These are phyloP conservation scores for Chlorella sp. DNA, from an alignment of 139 green algal genomes.

Conservation along the genomic window DNA sequence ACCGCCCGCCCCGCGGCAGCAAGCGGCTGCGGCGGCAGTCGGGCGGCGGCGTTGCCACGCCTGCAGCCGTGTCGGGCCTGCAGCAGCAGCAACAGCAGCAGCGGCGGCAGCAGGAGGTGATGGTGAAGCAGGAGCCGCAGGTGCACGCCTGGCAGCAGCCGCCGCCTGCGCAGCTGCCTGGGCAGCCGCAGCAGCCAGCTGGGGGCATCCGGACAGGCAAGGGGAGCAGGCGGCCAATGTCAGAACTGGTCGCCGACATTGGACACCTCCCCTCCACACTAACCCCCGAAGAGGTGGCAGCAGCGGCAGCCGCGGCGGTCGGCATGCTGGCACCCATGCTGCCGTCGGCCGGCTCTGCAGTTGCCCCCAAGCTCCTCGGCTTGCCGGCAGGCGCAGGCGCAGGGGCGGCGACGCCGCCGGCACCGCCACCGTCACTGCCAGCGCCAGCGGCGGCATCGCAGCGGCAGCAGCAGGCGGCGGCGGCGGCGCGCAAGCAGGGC, in stretches of 20 bases:
- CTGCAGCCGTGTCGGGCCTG: neutral
- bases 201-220: too few species aligned
- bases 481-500: neutral
- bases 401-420: neutral
- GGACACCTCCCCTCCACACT: neutral
- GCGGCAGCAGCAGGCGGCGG: neutral
- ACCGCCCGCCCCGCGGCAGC: neutral
- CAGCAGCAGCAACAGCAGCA: neutral
- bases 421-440: neutral
- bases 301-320: neutral
- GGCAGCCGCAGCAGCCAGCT: too few species aligned
- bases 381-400: neutral
- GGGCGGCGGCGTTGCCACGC: neutral
- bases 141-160: neutral
- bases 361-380: neutral
- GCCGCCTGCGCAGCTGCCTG: neutral
- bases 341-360: constrained; percentile 16
- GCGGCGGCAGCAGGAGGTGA: neutral
- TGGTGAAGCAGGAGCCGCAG: neutral
- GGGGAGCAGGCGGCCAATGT: neutral
- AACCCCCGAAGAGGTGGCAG: constrained; percentile 18
- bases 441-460: neutral
- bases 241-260: neutral
- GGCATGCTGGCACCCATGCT: neutral
- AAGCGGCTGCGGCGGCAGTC: constrained; percentile 3